These are phyloP conservation scores for Drechmeria coniospora DNA, from an alignment of 2,329 filamentous ascomycete species.

Conservation along the genomic window DNA sequence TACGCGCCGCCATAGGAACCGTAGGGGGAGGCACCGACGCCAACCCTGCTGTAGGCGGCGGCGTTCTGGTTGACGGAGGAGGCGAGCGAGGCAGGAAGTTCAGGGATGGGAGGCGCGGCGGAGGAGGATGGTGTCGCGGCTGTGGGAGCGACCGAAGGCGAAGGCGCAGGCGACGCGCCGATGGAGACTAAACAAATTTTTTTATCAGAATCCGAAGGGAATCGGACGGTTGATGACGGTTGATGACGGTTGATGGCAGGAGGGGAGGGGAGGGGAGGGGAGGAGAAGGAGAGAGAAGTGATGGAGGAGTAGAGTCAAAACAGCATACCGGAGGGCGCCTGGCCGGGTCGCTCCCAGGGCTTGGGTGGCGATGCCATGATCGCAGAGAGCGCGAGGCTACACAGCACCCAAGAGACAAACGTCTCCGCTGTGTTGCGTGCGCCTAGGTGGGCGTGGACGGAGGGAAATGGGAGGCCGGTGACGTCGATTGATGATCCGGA, in stretches of 20 bases:
- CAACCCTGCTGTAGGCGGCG: slow-evolving; percentile 52
- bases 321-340: slow-evolving; percentile 31
- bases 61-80: slow-evolving; percentile 78
- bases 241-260: slow-evolving; percentile 11
- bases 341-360: slow-evolving; percentile 80
- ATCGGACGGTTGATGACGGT: too few relatives aligned
- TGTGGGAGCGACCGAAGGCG: slow-evolving; percentile 21
- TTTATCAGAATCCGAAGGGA: too few relatives aligned
- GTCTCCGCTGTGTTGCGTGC: background rate
- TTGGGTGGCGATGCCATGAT: slow-evolving; percentile 75
- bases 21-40: slow-evolving; percentile 35
- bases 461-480: too few relatives aligned
- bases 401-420: background rate
- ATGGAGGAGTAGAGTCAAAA: slow-evolving; percentile 1
- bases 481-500: too few relatives aligned
- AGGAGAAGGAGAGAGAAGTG: slow-evolving; percentile 1
- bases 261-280: slow-evolving; percentile 7
- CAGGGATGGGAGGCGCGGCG: slow-evolving; percentile 55
- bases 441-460: too few relatives aligned
- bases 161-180: slow-evolving; percentile 15
- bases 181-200: too few relatives aligned
- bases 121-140: slow-evolving; percentile 26
- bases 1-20: slow-evolving; percentile 25
- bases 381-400: slow-evolving; percentile 1
- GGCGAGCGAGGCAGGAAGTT: slow-evolving; percentile 63